Conservation (phyloP, 345 rosid species). For the Turritis glabra region DNA sequence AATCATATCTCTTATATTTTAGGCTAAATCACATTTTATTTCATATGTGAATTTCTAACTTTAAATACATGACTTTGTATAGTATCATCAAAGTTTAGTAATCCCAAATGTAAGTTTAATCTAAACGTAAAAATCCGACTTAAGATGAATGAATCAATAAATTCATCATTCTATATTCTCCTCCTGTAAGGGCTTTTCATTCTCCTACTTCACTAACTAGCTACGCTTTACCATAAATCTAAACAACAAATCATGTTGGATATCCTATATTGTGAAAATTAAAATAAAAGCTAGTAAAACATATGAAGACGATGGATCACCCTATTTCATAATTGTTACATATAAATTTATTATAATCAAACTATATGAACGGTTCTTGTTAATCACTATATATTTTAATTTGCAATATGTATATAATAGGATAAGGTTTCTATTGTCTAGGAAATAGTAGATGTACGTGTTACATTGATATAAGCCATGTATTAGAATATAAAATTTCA, state of each 20-base stretch:
- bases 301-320: background rate
- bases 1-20: background rate
- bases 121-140: background rate
- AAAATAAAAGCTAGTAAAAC: background rate
- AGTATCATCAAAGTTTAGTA: background rate
- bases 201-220: too few relatives aligned
- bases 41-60: background rate
- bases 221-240: too few relatives aligned
- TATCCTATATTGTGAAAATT: background rate
- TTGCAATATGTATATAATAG: background rate
- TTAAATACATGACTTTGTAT: background rate
- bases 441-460: slow-evolving; percentile 2
- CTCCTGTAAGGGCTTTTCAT: too few relatives aligned
- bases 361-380: background rate
- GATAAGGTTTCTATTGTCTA: background rate
- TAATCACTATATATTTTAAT: background rate
- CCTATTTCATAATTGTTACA: background rate
- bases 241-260: background rate
- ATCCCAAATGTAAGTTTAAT: slow-evolving; percentile 1
- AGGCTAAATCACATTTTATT: background rate
- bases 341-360: background rate
- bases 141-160: background rate
- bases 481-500: slow-evolving; percentile 6
- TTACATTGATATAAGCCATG: slow-evolving; percentile 12
- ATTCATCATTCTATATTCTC: background rate